Evolutionary conservation across 2,329 filamentous ascomycete genomes (phyloP).

Genomic region (Fusarium tjaetaba): DNA sequence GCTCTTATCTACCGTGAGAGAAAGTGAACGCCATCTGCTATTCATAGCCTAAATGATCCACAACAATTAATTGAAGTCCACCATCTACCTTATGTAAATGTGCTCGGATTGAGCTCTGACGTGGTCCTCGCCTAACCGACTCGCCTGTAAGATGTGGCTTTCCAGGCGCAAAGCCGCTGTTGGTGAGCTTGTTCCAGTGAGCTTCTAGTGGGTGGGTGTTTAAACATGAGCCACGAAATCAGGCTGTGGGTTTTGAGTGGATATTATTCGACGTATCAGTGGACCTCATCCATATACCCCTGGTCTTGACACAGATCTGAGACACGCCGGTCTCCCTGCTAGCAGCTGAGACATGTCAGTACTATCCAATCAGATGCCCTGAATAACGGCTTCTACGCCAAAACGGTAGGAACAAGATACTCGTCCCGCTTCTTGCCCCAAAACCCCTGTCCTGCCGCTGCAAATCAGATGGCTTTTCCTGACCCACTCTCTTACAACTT

Average conservation of each 20-base stretch:
- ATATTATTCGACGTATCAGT: constrained; percentile 5
- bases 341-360: constrained; percentile 15
- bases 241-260: constrained; percentile 24
- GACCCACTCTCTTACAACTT: constrained; percentile 39
- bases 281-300: constrained; percentile 11
- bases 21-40: constrained; percentile 17
- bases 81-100: not conserved
- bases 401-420: constrained; percentile 37
- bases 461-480: constrained; percentile 38
- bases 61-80: constrained; percentile 11
- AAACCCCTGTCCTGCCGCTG: constrained; percentile 21
- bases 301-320: constrained; percentile 57
- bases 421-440: constrained; percentile 37
- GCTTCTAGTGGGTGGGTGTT: constrained; percentile 14
- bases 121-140: constrained; percentile 33
- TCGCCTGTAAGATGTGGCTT: constrained; percentile 14
- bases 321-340: constrained; percentile 45
- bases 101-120: constrained; percentile 34
- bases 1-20: not conserved
- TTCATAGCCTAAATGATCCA: constrained; percentile 29
- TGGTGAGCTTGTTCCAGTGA: constrained; percentile 27
- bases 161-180: not conserved
- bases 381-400: constrained; percentile 30
- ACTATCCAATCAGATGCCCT: constrained; percentile 24
- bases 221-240: constrained; percentile 13